Conservation (phyloP, 495 filamentous ascomycete species). For the Penicillium chermesinum region DNA sequence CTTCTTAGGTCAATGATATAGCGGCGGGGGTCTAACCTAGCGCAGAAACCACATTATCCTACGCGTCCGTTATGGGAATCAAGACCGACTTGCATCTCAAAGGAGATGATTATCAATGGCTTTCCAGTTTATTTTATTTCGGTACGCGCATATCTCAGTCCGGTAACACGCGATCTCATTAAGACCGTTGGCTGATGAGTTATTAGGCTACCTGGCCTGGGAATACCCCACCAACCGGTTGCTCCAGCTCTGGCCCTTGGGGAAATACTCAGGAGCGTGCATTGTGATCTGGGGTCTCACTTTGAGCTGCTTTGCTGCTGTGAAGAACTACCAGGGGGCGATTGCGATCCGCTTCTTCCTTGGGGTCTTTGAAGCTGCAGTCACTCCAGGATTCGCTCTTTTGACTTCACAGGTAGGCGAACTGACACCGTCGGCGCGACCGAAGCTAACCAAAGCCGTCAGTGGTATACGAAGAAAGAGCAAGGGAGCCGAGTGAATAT, state of each 20-base stretch:
- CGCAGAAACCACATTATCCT: conserved; percentile 56
- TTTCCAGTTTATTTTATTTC: conserved; percentile 58
- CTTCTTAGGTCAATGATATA: background rate
- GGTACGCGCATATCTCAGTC: conserved; percentile 28
- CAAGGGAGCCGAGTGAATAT: conserved; percentile 53
- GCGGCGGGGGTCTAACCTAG: background rate
- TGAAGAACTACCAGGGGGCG: conserved; percentile 42
- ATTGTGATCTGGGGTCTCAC: conserved; percentile 56
- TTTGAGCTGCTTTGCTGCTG: conserved; percentile 50
- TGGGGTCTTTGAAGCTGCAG: conserved; percentile 57
- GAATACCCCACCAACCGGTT: conserved; percentile 60
- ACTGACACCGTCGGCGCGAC: background rate
- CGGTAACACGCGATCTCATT: background rate
- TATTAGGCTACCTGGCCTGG: conserved; percentile 54
- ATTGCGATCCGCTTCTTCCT: conserved; percentile 56
- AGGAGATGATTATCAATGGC: conserved; percentile 48
- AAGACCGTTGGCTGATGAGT: background rate
- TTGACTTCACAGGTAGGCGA: conserved; percentile 48
- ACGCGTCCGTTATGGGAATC: conserved; percentile 60
- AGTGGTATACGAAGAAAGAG: conserved; percentile 61
- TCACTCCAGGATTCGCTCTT: conserved; percentile 59
- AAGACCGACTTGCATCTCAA: conserved; percentile 43
- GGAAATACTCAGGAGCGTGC: conserved; percentile 54
- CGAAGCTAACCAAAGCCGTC: background rate
- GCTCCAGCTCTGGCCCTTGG: conserved; percentile 53